These are phyloP conservation scores for Solanum chilense DNA, from an alignment of 257 asterid species.

Conservation along the genomic window DNA sequence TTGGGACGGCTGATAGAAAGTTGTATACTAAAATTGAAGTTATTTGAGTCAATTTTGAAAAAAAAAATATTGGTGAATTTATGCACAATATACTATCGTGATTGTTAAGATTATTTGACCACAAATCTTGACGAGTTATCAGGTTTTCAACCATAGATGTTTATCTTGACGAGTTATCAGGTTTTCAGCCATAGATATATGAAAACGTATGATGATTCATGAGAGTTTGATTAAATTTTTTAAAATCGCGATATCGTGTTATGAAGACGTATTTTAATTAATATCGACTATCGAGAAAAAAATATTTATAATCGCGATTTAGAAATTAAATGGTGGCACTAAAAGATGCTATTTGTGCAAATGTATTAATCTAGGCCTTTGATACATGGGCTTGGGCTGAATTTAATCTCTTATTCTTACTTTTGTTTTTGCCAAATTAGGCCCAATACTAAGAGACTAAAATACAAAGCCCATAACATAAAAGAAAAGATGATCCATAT, in stretches of 20 bases:
- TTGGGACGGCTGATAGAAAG: not conserved
- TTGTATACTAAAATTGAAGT: not conserved
- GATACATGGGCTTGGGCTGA: not conserved
- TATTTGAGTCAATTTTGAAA: not conserved
- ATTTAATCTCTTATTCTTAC: not conserved
- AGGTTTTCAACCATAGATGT: no score
- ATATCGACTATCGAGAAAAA: no score
- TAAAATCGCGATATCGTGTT: no score
- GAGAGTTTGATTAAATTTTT: not conserved
- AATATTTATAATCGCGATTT: no score
- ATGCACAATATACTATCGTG: not conserved
- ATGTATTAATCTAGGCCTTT: not conserved
- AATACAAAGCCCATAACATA: not conserved
- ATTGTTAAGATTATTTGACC: not conserved
- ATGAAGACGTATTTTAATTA: not conserved
- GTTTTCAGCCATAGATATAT: no score
- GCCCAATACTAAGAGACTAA: not conserved
- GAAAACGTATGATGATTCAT: no score
- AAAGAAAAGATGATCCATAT: not conserved
- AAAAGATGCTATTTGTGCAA: not conserved
- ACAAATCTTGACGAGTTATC: not conserved
- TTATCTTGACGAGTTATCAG: not conserved
- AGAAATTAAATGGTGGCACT: not conserved
- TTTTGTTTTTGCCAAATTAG: not conserved
- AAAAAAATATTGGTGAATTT: not conserved